Evolutionary conservation across 2,329 filamentous ascomycete species (phyloP), one percentile per base, ranked within the genome.

Genomic region (Fusarium oligoseptatum): DNA sequence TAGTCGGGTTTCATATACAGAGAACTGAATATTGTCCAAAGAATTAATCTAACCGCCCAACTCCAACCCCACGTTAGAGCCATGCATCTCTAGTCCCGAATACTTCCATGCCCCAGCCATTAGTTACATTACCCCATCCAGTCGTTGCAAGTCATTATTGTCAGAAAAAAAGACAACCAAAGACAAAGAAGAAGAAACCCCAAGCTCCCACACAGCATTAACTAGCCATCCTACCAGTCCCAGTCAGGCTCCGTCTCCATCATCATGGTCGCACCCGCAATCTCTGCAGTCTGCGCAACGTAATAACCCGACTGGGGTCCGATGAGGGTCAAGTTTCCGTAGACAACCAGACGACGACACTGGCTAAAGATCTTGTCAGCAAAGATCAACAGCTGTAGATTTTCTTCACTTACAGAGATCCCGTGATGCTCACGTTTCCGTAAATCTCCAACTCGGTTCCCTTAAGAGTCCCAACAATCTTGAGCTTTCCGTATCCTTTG

Each of bases 401-500:
- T 15, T 81, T 75, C 72, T 57, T 15, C 36, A 64, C 76, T 3
- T 70, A 87, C 86, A 87, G 70, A 67, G 82, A 84, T 60, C 86
- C 86, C 11, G 84, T 83, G 67, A 88, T 83, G 48, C 78, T 84
- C 48, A 87, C 77, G 60, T 85, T 85, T 9, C 86, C 86, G 76
- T 86, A 88, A 14, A 88, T 84, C 67, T 88, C 85, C 20, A 88
- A 76, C 32, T 85, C 83, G 4, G 81, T 78, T 12, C 82, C 85
- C 43, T 87, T 82, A 8, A 86, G 78, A 27, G 80, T 83, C 7
- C 86, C 86, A 12, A 81, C 79, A 27, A 88, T 75, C 60, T 80
- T 85, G 41, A 88, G 80, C 76, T 86, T 86, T 22, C 86, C 86
- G 70, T 83, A 87, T 29, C 86, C 83, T 60, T 85, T 86, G 72